Evolutionary conservation across 768 basidiomycete genomes (phyloP).

Genomic region (Rhodotorula toruloides): DNA sequence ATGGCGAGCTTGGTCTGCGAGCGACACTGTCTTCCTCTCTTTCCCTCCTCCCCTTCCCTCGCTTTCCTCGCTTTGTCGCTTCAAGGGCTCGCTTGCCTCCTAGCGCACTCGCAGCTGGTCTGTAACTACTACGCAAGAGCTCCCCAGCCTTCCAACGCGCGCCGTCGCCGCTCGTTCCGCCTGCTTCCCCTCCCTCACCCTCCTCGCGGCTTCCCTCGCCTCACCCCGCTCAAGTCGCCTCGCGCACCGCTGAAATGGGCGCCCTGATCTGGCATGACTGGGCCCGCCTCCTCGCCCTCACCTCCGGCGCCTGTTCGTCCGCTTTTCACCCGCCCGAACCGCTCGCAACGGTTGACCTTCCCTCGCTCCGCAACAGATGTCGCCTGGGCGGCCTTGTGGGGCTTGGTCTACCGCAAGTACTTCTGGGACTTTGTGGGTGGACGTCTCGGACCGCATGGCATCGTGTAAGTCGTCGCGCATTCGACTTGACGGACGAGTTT

Average conservation of each 20-base stretch:
- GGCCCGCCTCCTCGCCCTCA: slow-evolving; percentile 52
- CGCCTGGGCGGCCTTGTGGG: slow-evolving; percentile 76
- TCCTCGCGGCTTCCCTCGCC: neutral
- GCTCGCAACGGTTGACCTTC: neutral
- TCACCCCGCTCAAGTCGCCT: neutral
- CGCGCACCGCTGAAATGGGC: slow-evolving; percentile 55
- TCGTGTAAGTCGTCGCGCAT: slow-evolving; percentile 35
- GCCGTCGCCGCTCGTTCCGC: too few species aligned
- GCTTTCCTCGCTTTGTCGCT: too few species aligned
- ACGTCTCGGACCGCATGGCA: slow-evolving; percentile 51
- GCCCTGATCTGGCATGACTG: slow-evolving; percentile 76
- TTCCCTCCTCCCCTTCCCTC: too few species aligned
- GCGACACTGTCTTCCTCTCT: too few species aligned
- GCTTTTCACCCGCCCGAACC: neutral
- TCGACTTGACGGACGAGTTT: neutral
- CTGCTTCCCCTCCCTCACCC: neutral
- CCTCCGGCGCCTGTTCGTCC: slow-evolving; percentile 42
- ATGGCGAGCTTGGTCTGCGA: too few species aligned
- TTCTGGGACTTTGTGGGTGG: slow-evolving; percentile 94
- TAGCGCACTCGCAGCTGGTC: too few species aligned
- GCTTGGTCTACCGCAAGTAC: slow-evolving; percentile 81
- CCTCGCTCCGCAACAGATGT: slow-evolving; percentile 54
- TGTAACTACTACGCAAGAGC: too few species aligned
- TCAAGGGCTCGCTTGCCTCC: too few species aligned
- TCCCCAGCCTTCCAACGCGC: too few species aligned